Base-by-base conservation (phyloP, 352 stramenopile genomes). In the Globisporangium parvum region DNA sequence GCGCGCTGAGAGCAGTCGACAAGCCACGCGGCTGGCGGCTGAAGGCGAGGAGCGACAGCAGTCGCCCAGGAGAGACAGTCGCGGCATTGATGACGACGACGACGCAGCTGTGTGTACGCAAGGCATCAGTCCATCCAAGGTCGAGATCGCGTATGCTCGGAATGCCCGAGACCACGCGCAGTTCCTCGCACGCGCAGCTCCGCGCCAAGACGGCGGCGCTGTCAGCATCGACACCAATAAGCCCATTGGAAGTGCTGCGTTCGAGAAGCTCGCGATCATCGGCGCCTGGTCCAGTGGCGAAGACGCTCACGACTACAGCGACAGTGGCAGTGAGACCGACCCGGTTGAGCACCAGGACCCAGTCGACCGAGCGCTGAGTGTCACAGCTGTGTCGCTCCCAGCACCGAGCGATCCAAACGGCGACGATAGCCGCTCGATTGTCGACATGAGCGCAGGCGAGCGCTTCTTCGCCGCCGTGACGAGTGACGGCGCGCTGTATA, bases 391-490 rank as follows among this genome's bases (percentile, higher is more conserved):
- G 28, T 28, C 23, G 20, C 50, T 42, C 24, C 24, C 40, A 31
- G 26, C 37, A 28, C n/a, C 49, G 18, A 47, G 45, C 4, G 69
- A 49, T 37, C 1, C 6, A 10, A 37, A 37, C 9, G 1, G 31
- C 9, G 31, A 37, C 31, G 31, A 37, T 37, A 9, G 31, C 31
- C 31, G 31, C 31, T 12, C 4, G 18, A 35, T 87, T 21, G 65
- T 60, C 5, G 60, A 83, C 44, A 58, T 87, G 10, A 70, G 69
- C 12, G 66, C 63, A 33, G 79, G 79, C 0, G 69, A 85, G 45
- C 60, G 79, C 3, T 90, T 85, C 57, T 90, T 88, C 60, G 77
- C 71, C n/a, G 51, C 60, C 1, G 60, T 79, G 26, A 69, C 63
- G 24, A 67, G 78, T 21, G 35, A 70, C 41, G 82, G 82, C 2